phyloP scores from a whole-genome alignment of 208 protist genomes.

The Acanthamoeba pearcei region DNA sequence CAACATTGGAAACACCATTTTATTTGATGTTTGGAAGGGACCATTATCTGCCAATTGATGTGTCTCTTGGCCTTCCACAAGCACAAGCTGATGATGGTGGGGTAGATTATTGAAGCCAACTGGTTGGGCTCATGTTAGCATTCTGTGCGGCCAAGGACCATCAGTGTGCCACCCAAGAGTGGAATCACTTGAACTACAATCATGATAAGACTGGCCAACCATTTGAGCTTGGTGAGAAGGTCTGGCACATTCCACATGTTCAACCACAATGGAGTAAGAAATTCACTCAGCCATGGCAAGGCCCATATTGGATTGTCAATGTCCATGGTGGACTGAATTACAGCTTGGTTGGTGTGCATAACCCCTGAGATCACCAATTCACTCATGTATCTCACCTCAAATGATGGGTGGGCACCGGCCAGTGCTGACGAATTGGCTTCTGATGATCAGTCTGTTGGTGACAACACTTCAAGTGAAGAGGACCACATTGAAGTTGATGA shows the following conservation, averaged over 20 bases:
- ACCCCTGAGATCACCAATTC: neutral
- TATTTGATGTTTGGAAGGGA: neutral
- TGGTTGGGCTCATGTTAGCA: neutral
- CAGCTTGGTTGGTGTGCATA: neutral
- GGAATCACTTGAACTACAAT: neutral
- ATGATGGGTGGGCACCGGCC: too few species aligned
- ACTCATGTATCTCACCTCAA: neutral
- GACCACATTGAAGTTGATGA: neutral
- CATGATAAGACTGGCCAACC: too few species aligned
- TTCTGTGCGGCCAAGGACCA: neutral
- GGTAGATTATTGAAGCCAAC: neutral
- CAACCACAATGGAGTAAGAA: neutral
- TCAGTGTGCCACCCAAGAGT: neutral
- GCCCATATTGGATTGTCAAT: neutral
- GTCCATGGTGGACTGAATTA: neutral
- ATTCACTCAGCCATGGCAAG: neutral
- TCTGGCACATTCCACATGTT: neutral
- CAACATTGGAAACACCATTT: neutral
- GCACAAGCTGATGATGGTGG: neutral
- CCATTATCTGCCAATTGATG: neutral
- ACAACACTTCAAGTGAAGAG: neutral
- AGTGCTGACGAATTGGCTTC: too few species aligned
- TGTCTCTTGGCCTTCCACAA: neutral
- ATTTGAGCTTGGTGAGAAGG: neutral
- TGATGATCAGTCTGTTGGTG: too few species aligned